Conservation (phyloP, 2,329 filamentous ascomycete species). For the Botrytis fragariae region DNA sequence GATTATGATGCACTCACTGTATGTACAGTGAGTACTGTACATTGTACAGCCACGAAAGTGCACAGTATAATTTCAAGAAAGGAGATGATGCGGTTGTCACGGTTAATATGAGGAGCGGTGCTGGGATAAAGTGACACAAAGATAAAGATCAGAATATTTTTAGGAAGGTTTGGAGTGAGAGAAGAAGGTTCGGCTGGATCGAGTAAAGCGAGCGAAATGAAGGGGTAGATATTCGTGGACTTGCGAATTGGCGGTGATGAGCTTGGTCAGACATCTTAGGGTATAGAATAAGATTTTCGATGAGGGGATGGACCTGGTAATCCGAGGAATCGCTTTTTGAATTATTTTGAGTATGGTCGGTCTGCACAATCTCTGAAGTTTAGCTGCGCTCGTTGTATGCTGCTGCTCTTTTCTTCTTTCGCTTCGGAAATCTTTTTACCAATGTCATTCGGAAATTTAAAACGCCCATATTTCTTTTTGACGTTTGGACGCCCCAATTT, state of each 20-base stretch:
- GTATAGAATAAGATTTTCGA: not conserved
- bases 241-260: not conserved
- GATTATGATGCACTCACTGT: not conserved
- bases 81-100: not conserved
- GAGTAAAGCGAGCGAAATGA: slow-evolving; percentile 8
- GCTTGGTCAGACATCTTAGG: not conserved
- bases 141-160: not conserved
- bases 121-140: not conserved
- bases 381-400: not conserved
- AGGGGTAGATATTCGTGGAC: not conserved
- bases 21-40: not conserved
- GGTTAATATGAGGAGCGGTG: not conserved
- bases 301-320: not conserved
- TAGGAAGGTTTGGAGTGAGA: not conserved
- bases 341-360: not conserved
- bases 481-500: not conserved
- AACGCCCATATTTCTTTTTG: not conserved
- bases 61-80: not conserved
- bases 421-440: not conserved
- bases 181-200: not conserved
- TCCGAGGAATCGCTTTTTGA: not conserved
- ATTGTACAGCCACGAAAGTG: slow-evolving; percentile 2
- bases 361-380: not conserved
- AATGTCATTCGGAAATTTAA: not conserved
- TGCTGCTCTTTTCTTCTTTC: not conserved